Evolutionary conservation across 805 yeast species (phyloP), one percentile per base, ranked within the genome.

Genomic region (Yarrowia hollandica): DNA sequence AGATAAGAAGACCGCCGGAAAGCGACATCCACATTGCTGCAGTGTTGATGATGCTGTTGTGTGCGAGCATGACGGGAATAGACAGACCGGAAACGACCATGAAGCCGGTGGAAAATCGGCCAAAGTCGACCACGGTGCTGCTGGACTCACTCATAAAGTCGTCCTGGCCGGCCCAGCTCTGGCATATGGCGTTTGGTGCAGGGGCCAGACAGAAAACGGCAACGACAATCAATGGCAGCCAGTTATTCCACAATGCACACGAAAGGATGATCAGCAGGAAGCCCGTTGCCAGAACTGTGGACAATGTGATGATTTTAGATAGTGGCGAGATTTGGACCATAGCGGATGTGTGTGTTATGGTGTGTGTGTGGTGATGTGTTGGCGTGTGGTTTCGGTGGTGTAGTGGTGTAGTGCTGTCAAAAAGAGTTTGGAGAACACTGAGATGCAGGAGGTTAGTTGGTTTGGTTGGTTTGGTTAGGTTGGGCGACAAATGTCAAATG

Each of bases 221-320:
- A 30, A 82, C 82, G 69, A 62, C 15, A 37, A 52, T 79, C 60
- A 92, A 78, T 33, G 99, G 98, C 67, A 86, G 83, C 95, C 97
- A 94, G 71, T 90, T 90, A 48, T 88, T 87, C 74, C 82, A 89
- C 11, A 94, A 77, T 2, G 94, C 92, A 56, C 96, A 90, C 44
- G 96, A 90, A 30, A 94, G 77, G 22, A 92, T 88, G 41, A 91
- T 90, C 63, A 94, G 76, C 31, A 94, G 80, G 67, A 92, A 92
- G 5, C 99, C 99, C 64, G 90, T 79, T 0, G 98, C 94, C 26
- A 92, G 78, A 44, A 91, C 83, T 35, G 84, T 78, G 14, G 94
- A 82, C 16, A 89, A 81, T 14, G 86, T 85, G 39, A 89, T 86
- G 66, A 90, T 86, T 68, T 84, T 85, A 60, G 88, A 86, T 63